Evolutionary conservation across 306 rosid species (phyloP).

Genomic region (Leucaena leucocephala): DNA sequence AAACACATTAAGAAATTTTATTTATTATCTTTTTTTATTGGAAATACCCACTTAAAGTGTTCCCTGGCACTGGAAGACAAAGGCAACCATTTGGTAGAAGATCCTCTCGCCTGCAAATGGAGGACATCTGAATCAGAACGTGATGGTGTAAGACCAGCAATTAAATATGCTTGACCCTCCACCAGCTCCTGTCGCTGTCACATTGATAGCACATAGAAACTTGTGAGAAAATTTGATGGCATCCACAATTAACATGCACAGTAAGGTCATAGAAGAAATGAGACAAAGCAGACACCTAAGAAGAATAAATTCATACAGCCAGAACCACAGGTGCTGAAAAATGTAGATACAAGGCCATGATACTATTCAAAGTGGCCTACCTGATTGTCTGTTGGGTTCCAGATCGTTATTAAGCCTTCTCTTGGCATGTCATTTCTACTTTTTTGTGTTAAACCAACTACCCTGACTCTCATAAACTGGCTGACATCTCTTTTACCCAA

Average conservation of each 20-base stretch:
- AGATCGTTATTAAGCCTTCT: slow-evolving; percentile 85
- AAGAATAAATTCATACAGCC: not conserved
- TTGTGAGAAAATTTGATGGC: slow-evolving; percentile 12
- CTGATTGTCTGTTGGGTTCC: slow-evolving; percentile 88
- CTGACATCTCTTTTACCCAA: slow-evolving; percentile 70
- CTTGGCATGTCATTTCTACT: slow-evolving; percentile 44
- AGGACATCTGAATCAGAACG: slow-evolving; percentile 59
- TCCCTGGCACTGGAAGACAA: slow-evolving; percentile 54
- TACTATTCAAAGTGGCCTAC: slow-evolving; percentile 37
- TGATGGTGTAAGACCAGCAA: slow-evolving; percentile 72
- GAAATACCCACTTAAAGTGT: slow-evolving; percentile 57
- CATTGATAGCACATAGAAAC: slow-evolving; percentile 35
- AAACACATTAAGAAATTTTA: not conserved
- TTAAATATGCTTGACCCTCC: slow-evolving; percentile 80
- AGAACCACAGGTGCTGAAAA: slow-evolving; percentile 9
- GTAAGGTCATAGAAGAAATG: not conserved
- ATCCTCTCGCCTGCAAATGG: slow-evolving; percentile 70
- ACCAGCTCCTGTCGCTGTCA: slow-evolving; percentile 72
- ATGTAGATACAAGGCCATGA: not conserved
- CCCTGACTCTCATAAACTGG: slow-evolving; percentile 76
- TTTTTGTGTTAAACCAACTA: slow-evolving; percentile 71
- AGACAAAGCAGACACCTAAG: not conserved
- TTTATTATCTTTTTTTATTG: not conserved
- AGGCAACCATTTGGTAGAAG: slow-evolving; percentile 74
- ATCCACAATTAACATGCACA: not conserved